Percentiles rank a stretch among this genome's conserved stretches.
phyloP scores from a whole-genome alignment of 345 rosid species.

The Murraya koenigii region DNA sequence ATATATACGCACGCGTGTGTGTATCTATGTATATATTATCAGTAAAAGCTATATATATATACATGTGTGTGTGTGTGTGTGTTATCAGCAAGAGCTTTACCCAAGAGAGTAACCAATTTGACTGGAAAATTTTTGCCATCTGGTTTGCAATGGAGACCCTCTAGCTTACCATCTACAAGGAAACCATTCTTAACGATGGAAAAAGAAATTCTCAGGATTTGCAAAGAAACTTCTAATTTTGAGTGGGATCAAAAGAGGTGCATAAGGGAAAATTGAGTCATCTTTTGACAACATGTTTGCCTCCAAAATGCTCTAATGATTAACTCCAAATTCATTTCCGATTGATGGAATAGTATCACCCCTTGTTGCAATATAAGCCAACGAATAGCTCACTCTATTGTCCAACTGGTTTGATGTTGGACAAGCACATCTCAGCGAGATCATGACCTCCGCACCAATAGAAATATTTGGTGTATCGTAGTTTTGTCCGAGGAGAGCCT shows the following conservation, averaged over 20 bases:
- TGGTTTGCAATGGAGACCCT: background rate
- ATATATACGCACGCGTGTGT: no score
- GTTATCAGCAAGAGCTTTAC: background rate
- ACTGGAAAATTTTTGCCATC: background rate
- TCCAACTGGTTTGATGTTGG: constrained; percentile 22
- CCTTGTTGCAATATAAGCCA: no score
- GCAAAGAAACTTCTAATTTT: constrained; percentile 7
- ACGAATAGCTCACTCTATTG: background rate
- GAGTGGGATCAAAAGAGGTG: constrained; percentile 26
- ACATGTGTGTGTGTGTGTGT: no score
- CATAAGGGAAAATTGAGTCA: constrained; percentile 5
- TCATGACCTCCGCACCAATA: background rate
- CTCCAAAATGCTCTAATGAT: no score
- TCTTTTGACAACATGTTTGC: no score
- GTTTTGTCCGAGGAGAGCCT: constrained; percentile 18
- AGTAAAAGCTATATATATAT: no score
- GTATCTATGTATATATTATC: no score
- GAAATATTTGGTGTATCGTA: background rate
- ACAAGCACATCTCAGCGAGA: constrained; percentile 32
- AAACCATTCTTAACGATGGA: background rate
- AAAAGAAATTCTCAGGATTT: background rate
- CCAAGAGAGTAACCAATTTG: constrained; percentile 18
- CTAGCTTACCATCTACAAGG: background rate
- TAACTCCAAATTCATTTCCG: no score
- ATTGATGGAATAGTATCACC: no score